Conservation (phyloP, 441 rosid genomes). For the Monsonia emarginata region DNA sequence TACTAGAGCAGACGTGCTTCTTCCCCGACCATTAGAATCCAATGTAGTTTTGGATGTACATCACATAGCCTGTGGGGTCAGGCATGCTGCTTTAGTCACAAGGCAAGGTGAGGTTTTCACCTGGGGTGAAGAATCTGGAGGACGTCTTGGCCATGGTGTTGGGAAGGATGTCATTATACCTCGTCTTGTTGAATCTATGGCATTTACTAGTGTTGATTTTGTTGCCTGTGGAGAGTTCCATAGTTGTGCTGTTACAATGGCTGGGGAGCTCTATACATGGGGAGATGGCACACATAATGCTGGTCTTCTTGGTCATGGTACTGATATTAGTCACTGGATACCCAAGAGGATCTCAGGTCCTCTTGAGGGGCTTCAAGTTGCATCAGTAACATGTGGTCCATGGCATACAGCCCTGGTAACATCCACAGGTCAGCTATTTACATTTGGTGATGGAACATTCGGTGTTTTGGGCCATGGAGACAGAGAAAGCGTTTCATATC, state of each 20-base stretch:
- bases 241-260: constrained; percentile 86
- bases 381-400: constrained; percentile 85
- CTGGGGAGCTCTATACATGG: constrained; percentile 95
- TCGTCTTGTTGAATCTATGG: constrained; percentile 67
- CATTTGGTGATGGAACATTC: constrained; percentile 95
- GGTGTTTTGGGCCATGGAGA: constrained; percentile 94
- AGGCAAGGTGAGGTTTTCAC: constrained; percentile 88
- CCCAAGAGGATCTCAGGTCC: constrained; percentile 84
- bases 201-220: constrained; percentile 66
- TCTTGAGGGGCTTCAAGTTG: constrained; percentile 83
- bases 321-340: constrained; percentile 83
- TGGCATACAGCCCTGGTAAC: constrained; percentile 94
- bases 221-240: constrained; percentile 93
- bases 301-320: constrained; percentile 94
- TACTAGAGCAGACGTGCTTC: constrained; percentile 56
- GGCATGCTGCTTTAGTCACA: constrained; percentile 80
- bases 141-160: constrained; percentile 96
- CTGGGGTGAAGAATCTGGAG: constrained; percentile 95
- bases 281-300: constrained; percentile 73
- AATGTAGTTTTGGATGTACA: constrained; percentile 84
- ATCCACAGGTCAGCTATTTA: constrained; percentile 83
- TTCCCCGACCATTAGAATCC: constrained; percentile 88
- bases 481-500: constrained; percentile 53
- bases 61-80: constrained; percentile 81
- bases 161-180: constrained; percentile 78